These are phyloP conservation scores for Trichoderma erinaceum DNA, from an alignment of 495 filamentous ascomycete genomes.

Conservation along the genomic window DNA sequence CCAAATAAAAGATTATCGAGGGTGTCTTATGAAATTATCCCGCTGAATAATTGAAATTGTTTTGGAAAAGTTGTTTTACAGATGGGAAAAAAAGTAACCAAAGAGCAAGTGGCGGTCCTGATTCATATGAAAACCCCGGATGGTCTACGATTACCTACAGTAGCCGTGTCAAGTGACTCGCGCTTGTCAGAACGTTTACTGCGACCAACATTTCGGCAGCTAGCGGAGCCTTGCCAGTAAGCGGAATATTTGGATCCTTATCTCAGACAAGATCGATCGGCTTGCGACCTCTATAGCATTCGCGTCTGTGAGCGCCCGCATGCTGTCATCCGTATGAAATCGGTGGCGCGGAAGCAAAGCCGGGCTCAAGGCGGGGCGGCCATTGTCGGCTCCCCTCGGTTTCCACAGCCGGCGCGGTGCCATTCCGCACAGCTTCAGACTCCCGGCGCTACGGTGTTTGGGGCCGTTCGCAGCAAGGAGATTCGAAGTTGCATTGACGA, in stretches of 20 bases:
- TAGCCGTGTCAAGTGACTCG: slow-evolving; percentile 7
- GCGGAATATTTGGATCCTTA: neutral
- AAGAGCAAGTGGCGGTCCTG: neutral
- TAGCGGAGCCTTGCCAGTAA: neutral
- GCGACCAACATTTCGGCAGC: neutral
- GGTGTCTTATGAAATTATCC: neutral
- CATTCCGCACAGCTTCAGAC: neutral
- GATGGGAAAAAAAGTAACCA: neutral
- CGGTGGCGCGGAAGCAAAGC: slow-evolving; percentile 5
- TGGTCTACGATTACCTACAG: neutral
- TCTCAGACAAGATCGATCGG: neutral
- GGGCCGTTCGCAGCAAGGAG: neutral
- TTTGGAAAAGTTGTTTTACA: neutral
- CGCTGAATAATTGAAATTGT: neutral
- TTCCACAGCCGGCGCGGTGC: slow-evolving; percentile 7
- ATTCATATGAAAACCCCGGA: neutral
- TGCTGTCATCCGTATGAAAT: neutral
- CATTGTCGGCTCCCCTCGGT: slow-evolving; percentile 15
- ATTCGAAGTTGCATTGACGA: neutral
- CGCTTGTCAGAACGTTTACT: neutral
- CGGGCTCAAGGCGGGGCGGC: slow-evolving; percentile 8
- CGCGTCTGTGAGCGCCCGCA: neutral
- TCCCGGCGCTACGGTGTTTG: neutral
- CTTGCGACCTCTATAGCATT: neutral
- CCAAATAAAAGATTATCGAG: neutral